Evolutionary conservation across 495 filamentous ascomycete genomes (phyloP).

Genomic region (Hypomontagnella submonticulosa): DNA sequence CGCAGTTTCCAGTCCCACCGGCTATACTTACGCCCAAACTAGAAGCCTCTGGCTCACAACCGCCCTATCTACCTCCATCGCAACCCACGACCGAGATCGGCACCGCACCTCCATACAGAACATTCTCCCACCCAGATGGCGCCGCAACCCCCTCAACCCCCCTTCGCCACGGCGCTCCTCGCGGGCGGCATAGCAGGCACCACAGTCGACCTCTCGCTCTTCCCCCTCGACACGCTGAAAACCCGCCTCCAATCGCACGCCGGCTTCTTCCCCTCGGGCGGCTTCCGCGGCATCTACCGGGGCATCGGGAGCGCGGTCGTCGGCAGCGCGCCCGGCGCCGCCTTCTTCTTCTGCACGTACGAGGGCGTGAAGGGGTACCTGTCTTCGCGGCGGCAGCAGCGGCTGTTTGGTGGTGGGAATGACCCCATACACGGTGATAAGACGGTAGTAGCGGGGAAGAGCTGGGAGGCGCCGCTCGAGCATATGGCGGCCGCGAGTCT

Average conservation of each 20-base stretch:
- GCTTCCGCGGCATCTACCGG: constrained; percentile 77
- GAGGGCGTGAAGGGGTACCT: constrained; percentile 78
- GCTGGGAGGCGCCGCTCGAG: constrained; percentile 49
- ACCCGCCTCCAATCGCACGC: constrained; percentile 88
- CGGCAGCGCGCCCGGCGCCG: constrained; percentile 96
- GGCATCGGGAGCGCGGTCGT: constrained; percentile 78
- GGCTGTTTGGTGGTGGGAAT: constrained; percentile 42
- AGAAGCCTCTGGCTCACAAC: not conserved
- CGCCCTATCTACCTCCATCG: not conserved
- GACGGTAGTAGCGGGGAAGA: not conserved
- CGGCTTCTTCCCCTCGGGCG: constrained; percentile 80
- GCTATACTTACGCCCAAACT: not conserved
- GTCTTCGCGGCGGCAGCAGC: constrained; percentile 27
- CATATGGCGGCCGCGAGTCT: constrained; percentile 91
- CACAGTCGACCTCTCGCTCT: constrained; percentile 90
- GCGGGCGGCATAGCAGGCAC: constrained; percentile 86
- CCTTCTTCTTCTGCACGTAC: constrained; percentile 98
- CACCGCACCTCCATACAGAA: not conserved
- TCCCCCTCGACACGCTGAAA: constrained; percentile 91
- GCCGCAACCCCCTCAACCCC: constrained; percentile 42
- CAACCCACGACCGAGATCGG: too few relatives aligned
- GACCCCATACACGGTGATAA: constrained; percentile 9
- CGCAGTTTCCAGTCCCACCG: not conserved
- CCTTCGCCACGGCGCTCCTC: constrained; percentile 65
- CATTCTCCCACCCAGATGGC: constrained; percentile 14